Evolutionary conservation across 371 early-diverging fungal species (phyloP), one percentile per base, ranked within the genome.

Genomic region (Umbelopsis sp.): DNA sequence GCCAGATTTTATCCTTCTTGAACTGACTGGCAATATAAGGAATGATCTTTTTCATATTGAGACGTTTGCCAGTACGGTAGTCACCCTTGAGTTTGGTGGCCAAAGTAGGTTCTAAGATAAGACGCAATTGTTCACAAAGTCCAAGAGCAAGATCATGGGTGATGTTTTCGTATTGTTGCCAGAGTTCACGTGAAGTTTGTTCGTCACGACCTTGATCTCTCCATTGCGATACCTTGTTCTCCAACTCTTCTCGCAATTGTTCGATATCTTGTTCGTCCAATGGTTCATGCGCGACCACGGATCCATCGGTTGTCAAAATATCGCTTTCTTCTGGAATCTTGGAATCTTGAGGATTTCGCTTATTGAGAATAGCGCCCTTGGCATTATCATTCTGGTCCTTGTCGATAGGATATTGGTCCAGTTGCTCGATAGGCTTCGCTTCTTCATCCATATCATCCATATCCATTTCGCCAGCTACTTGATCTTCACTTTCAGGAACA

Each of bases 1-100:
- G 84, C 99, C 99, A 99, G 70, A 99, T 99, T 88, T 98, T 99
- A 85, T 99, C 99, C 85, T 97, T 99, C 86, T 96, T 96, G 87
- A 94, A 99, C 76, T 98, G 94, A 73, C 94, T 93, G 24, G 99
- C 99, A 78, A 99, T 98, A 76, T 99, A 99, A 3, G 99, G 96
- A 71, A 99, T 97, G 66, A 99, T 94, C 86, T 95, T 98, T 77
- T 97, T 96, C 98, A 99, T 99, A 80, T 99, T 99, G 67, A 99
- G 91, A 32, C 99, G 95, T 81, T 99, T 99, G 68, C 99, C 99
- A 44, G 96, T 98, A 65, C 94, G 92, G 81, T 98, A 99, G 86
- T 99, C 99, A 51, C 99, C 99, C 77, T 93, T 94, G 69, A 99
- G 91, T 77, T 97, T 96, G 38, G 95, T 94, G 1, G 97, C 96